Evolutionary conservation across 176 grass and related monocot genomes (phyloP).

Genomic region (Triticum urartu): DNA sequence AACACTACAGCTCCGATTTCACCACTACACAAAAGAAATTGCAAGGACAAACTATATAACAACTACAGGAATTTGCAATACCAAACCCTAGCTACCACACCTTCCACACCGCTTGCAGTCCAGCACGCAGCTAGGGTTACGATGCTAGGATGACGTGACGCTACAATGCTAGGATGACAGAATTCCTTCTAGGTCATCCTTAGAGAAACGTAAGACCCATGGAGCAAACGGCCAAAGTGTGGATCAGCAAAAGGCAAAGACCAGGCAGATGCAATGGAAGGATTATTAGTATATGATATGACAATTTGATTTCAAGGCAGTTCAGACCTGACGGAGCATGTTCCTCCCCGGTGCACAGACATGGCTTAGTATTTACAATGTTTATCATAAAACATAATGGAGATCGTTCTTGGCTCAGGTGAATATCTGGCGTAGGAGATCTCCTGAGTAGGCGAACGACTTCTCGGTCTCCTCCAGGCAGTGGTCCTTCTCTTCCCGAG

Average conservation of each 20-base stretch:
- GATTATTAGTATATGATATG: background rate
- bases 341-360: constrained; percentile 14
- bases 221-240: background rate
- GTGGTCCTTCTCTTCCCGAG: constrained; percentile 78
- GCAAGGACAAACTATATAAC: too few relatives aligned
- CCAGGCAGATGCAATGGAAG: background rate
- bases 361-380: constrained; percentile 39
- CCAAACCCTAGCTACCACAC: too few relatives aligned
- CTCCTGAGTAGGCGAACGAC: constrained; percentile 73
- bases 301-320: background rate
- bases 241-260: background rate
- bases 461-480: constrained; percentile 91
- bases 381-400: background rate
- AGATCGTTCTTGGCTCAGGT: constrained; percentile 12
- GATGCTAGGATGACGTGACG: too few relatives aligned
- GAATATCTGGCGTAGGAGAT: constrained; percentile 42
- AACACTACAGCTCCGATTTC: too few relatives aligned
- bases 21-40: too few relatives aligned
- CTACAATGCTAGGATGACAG: too few relatives aligned
- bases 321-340: background rate
- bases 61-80: too few relatives aligned
- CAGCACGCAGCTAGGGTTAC: too few relatives aligned
- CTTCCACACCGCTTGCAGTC: too few relatives aligned
- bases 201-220: too few relatives aligned
- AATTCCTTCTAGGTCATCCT: too few relatives aligned